These are phyloP conservation scores for Cichorium intybus DNA, from an alignment of 140 eudicot genomes.

Conservation along the genomic window DNA sequence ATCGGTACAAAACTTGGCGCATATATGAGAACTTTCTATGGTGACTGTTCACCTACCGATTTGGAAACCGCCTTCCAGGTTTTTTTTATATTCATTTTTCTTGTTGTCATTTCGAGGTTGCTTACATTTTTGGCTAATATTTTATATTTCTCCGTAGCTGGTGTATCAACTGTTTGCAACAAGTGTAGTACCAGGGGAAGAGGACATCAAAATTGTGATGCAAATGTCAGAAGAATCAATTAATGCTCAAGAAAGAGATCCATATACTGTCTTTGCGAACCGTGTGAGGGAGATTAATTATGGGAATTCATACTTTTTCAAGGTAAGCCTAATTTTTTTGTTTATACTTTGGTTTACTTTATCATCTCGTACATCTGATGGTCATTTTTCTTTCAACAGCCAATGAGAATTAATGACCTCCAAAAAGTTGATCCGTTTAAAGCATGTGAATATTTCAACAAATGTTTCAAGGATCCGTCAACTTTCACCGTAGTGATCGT, in stretches of 20 bases:
- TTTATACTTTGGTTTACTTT: neutral
- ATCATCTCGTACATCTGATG: neutral
- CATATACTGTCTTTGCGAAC: slow-evolving; percentile 84
- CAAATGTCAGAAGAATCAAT: slow-evolving; percentile 95
- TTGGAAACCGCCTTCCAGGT: slow-evolving; percentile 97
- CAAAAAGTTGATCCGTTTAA: slow-evolving; percentile 69
- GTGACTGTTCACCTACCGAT: slow-evolving; percentile 97
- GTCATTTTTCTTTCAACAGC: slow-evolving; percentile 44
- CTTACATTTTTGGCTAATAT: neutral
- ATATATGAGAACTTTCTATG: slow-evolving; percentile 87
- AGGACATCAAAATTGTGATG: slow-evolving; percentile 84
- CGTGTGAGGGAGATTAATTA: slow-evolving; percentile 93
- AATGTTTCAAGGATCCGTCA: slow-evolving; percentile 90
- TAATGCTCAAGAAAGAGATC: slow-evolving; percentile 97
- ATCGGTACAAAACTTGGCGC: slow-evolving; percentile 92
- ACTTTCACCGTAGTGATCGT: slow-evolving; percentile 87
- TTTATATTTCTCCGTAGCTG: slow-evolving; percentile 44
- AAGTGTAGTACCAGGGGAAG: slow-evolving; percentile 72
- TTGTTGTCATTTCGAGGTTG: neutral
- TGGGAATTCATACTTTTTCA: slow-evolving; percentile 80
- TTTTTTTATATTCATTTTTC: slow-evolving; percentile 14
- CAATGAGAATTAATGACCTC: slow-evolving; percentile 61
- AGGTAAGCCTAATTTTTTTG: slow-evolving; percentile 43
- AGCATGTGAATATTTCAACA: slow-evolving; percentile 83
- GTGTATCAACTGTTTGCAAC: slow-evolving; percentile 90